These are phyloP conservation scores for Gossypium arboreum DNA, from an alignment of 345 rosid species.

Conservation along the genomic window DNA sequence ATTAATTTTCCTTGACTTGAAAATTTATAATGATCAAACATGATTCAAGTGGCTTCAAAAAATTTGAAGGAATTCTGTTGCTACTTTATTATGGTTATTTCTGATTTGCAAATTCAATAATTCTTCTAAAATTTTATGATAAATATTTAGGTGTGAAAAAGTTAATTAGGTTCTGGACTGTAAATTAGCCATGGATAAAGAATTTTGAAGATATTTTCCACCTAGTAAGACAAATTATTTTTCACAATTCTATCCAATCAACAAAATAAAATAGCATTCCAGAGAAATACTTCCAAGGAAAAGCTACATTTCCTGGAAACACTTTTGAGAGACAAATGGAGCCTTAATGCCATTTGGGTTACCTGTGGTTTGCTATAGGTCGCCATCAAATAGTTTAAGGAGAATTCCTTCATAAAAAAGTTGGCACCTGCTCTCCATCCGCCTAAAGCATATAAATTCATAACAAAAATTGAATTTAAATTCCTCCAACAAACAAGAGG, in stretches of 20 bases:
- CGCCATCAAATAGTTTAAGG: conserved; percentile 64
- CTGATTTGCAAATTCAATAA: neutral
- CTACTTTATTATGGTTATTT: neutral
- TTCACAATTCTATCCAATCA: neutral
- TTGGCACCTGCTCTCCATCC: conserved; percentile 54
- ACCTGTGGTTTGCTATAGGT: conserved; percentile 75
- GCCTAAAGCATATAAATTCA: conserved; percentile 32
- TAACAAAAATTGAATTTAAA: neutral
- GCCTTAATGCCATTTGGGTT: neutral
- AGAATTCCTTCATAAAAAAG: conserved; percentile 45
- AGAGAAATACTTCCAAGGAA: neutral
- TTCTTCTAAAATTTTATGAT: neutral
- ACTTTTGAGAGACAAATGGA: neutral
- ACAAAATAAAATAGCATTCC: neutral
- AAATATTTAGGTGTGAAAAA: neutral
- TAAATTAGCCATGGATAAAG: neutral
- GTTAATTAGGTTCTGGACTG: neutral
- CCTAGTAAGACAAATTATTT: neutral
- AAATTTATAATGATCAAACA: neutral
- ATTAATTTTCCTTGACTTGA: neutral
- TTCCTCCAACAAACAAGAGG: neutral
- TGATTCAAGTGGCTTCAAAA: neutral
- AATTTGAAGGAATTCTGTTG: neutral
- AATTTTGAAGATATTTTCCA: neutral
- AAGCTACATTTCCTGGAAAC: neutral